Evolutionary conservation across 768 basidiomycete genomes (phyloP).

Genomic region (Boletus bicolor): DNA sequence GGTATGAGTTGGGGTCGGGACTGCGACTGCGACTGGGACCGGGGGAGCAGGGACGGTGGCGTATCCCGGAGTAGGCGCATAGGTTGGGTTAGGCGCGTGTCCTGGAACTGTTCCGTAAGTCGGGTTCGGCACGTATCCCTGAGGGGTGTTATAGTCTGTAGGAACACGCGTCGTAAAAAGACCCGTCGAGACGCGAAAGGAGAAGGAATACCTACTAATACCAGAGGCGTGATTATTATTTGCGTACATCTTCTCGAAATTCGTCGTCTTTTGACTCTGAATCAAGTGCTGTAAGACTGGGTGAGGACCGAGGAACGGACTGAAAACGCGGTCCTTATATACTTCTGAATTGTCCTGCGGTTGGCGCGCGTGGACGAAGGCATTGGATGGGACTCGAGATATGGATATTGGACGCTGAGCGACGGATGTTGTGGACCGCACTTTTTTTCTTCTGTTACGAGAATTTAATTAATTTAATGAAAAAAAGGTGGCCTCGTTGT

Average conservation of each 20-base stretch:
- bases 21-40: background rate
- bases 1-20: background rate
- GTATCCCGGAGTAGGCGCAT: background rate
- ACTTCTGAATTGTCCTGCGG: background rate
- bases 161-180: background rate
- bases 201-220: conserved; percentile 1
- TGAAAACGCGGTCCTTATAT: conserved; percentile 2
- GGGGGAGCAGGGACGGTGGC: background rate
- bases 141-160: background rate
- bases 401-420: background rate
- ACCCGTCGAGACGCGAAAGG: background rate
- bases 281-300: background rate
- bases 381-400: background rate
- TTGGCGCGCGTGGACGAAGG: conserved; percentile 8
- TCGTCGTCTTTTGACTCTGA: background rate
- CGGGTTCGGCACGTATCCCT: background rate
- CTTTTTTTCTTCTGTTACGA: conserved; percentile 3
- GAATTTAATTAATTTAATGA: conserved; percentile 5
- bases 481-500: background rate
- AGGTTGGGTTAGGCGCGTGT: background rate
- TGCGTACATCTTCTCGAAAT: conserved; percentile 3
- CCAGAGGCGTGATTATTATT: background rate
- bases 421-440: conserved; percentile 3
- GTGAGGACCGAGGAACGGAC: background rate
- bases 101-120: background rate